Evolutionary conservation across 2,329 filamentous ascomycete genomes (phyloP), one percentile per base, ranked within the genome.

Genomic region (Xylariaceae sp.): DNA sequence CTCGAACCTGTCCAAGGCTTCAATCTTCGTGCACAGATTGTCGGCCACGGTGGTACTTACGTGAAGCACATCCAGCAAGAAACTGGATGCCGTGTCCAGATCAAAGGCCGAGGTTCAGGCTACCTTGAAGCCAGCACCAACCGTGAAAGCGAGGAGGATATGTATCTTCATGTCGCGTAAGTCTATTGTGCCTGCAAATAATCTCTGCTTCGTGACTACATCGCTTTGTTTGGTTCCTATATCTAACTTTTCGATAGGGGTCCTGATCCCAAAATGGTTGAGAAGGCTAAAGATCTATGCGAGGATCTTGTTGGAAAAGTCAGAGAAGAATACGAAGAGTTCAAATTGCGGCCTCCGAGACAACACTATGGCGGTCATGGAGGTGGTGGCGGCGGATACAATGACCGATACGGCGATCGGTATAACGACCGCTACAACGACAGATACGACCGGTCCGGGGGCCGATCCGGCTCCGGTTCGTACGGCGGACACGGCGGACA

Each of bases 51-150:
- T 37, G 94, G 94, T 61, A 89, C 90, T 49, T 97, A 97, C 72
- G 94, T 99, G 62, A 99, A 99, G 76, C 93, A 97, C 72, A 97
- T 99, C 65, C 94, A 97, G 75, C 87, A 92, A 72, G 92, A 96
- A 75, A 97, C 94, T 11, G 84, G 90, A 63, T 97, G 94, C 73
- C 90, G 93, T 67, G 94, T 99, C 30, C 94, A 99, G 74, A 99
- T 99, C 77, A 99, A 99, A 74, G 94, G 94, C 15, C 90, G 90
- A 64, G 92, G 92, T 45, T 97, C 92, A 56, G 94, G 94, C 11
- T 99, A 96, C 72, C 87, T 96, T 70, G 94, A 99, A 73, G 86
- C 88, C 51, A 85, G 88, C 37, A 95, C 92, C n/a, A 89, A 90
- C 64, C 84, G 80, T 48, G 94, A 99, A 75, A 96, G 91, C 65